phyloP scores from a whole-genome alignment of 2,329 filamentous ascomycete species.

The Paecilomyces sp. region DNA sequence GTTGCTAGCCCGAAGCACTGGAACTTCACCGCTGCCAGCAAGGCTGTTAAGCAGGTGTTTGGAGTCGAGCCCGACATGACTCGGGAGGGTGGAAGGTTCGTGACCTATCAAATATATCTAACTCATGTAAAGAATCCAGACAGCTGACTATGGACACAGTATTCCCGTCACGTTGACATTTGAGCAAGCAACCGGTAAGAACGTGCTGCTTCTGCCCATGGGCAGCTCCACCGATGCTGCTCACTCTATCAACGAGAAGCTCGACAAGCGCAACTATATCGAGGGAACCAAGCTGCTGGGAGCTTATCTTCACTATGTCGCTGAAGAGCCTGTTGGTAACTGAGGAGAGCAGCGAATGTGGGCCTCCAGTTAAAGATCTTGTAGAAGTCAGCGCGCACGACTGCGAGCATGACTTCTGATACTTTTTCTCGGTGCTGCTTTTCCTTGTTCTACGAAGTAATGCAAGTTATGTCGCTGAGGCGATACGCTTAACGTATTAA shows the following conservation, averaged over 20 bases:
- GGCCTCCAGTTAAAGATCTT: neutral
- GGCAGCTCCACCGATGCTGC: conserved; percentile 93
- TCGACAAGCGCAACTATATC: conserved; percentile 96
- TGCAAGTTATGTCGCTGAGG: neutral
- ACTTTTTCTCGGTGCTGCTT: neutral
- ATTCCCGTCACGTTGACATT: conserved; percentile 97
- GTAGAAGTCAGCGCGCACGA: neutral
- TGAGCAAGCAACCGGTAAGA: conserved; percentile 96
- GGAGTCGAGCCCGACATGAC: conserved; percentile 91
- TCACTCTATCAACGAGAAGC: conserved; percentile 97
- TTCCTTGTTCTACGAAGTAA: neutral
- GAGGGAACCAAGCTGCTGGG: conserved; percentile 95
- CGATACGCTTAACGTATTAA: neutral
- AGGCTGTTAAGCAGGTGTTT: conserved; percentile 95
- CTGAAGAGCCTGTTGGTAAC: conserved; percentile 64
- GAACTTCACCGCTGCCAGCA: conserved; percentile 92
- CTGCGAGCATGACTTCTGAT: neutral
- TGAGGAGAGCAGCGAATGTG: conserved; percentile 3
- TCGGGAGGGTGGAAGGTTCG: conserved; percentile 81
- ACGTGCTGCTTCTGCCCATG: conserved; percentile 92
- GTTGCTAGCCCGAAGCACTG: conserved; percentile 95
- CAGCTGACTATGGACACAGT: conserved; percentile 43
- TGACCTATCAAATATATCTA: conserved; percentile 4
- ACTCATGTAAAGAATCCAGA: neutral
- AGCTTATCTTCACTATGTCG: conserved; percentile 92